Conservation (phyloP, 2,329 filamentous ascomycete genomes). For the Colletotrichum sp. region DNA sequence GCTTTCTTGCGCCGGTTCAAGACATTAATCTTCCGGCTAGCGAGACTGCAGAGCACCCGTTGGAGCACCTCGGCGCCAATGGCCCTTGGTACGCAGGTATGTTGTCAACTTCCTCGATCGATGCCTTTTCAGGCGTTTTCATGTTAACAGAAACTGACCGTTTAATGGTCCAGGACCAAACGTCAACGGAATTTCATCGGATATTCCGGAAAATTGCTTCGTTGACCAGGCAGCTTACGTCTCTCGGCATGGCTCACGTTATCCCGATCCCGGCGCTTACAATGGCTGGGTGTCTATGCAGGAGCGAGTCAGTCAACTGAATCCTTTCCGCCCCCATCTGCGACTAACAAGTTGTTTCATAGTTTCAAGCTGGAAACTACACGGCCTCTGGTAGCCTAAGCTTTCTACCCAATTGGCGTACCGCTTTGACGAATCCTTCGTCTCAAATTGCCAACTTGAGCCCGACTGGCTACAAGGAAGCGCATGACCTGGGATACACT, state of each 20-base stretch:
- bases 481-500: slow-evolving; percentile 59
- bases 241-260: slow-evolving; percentile 66
- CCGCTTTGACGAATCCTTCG: slow-evolving; percentile 58
- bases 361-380: slow-evolving; percentile 61
- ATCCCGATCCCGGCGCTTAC: slow-evolving; percentile 66
- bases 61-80: slow-evolving; percentile 57
- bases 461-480: slow-evolving; percentile 67
- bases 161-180: slow-evolving; percentile 51
- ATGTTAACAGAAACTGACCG: neutral
- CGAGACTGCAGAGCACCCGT: slow-evolving; percentile 40
- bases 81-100: slow-evolving; percentile 57
- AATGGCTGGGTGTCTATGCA: slow-evolving; percentile 58
- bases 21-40: slow-evolving; percentile 30
- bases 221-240: slow-evolving; percentile 67
- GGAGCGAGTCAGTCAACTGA: slow-evolving; percentile 38
- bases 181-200: slow-evolving; percentile 57
- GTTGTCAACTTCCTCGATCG: neutral
- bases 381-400: slow-evolving; percentile 55
- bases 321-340: no score
- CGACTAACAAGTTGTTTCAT: neutral
- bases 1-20: slow-evolving; percentile 27
- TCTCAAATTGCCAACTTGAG: slow-evolving; percentile 64
- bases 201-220: slow-evolving; percentile 59
- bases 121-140: neutral
- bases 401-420: slow-evolving; percentile 65